These are phyloP conservation scores for thale cress (Arabidopsis thaliana) DNA, from an alignment of 345 rosid genomes.

Conservation along the genomic window DNA sequence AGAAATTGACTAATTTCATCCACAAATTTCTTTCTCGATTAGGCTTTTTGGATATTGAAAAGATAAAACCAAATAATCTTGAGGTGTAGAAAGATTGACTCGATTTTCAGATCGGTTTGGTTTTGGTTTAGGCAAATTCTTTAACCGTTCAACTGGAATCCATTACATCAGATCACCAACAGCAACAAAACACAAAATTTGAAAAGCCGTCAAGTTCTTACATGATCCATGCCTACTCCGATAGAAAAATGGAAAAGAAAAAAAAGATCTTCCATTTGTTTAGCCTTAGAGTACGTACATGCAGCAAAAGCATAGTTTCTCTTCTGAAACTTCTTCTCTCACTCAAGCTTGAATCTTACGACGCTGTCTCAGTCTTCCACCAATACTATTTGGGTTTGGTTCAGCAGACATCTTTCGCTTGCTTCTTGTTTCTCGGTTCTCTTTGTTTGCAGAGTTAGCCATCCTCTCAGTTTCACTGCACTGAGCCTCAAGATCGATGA, in stretches of 20 bases:
- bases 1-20: not conserved
- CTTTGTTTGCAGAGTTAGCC: not conserved
- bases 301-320: slow-evolving; percentile 21
- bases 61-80: not conserved
- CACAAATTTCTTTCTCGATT: not conserved
- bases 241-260: not conserved
- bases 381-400: slow-evolving; percentile 51
- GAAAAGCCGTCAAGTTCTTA: slow-evolving; percentile 21
- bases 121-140: not conserved
- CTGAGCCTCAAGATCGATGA: slow-evolving; percentile 2
- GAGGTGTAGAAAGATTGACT: not conserved
- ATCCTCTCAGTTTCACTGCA: not conserved
- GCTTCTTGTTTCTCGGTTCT: slow-evolving; percentile 4
- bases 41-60: not conserved
- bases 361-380: slow-evolving; percentile 57
- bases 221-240: slow-evolving; percentile 27
- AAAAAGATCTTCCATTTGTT: not conserved
- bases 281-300: not conserved
- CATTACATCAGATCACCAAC: slow-evolving; percentile 9
- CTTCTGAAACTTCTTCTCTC: not conserved
- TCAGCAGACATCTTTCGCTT: slow-evolving; percentile 36
- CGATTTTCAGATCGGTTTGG: not conserved
- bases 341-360: slow-evolving; percentile 31
- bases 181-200: slow-evolving; percentile 18
- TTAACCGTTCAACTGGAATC: not conserved